A percentile compares a stretch with the other conserved stretches of the same genome.
These are phyloP conservation scores for Cynara cardunculus DNA, from an alignment of 129 eudicot genomes.

Conservation along the genomic window DNA sequence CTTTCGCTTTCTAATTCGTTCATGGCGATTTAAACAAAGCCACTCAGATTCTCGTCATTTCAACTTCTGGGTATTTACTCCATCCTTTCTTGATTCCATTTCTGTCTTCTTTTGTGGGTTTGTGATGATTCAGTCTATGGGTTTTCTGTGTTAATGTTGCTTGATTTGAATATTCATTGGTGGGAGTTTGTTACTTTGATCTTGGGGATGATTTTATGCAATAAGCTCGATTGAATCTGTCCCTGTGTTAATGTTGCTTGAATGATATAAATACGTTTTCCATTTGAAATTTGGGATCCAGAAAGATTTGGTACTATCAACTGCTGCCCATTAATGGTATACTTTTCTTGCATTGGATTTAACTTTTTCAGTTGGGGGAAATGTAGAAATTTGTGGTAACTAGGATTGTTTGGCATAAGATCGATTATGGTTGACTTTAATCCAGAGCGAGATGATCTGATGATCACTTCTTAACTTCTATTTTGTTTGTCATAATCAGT, in stretches of 20 bases:
- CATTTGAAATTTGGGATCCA: not conserved
- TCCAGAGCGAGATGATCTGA: not conserved
- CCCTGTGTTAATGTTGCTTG: not conserved
- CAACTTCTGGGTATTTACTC: constrained; percentile 21
- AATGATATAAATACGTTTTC: not conserved
- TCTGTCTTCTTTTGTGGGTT: constrained; percentile 3
- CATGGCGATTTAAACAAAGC: constrained; percentile 33
- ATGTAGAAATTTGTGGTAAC: not conserved
- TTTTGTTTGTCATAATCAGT: not conserved
- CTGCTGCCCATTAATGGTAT: not conserved
- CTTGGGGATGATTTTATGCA: not conserved
- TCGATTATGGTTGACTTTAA: constrained; percentile 18
- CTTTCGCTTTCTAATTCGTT: not conserved
- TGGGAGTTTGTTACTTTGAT: not conserved
- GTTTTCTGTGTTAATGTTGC: not conserved
- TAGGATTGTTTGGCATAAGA: not conserved
- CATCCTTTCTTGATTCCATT: not conserved
- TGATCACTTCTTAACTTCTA: not conserved
- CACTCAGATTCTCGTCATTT: constrained; percentile 12
- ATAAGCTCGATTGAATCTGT: not conserved
- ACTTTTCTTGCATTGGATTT: not conserved
- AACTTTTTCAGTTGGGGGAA: not conserved
- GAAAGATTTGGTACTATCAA: not conserved
- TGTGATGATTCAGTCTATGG: constrained; percentile 1
- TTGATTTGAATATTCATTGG: not conserved